Evolutionary conservation across 768 basidiomycete species (phyloP), one percentile per base, ranked within the genome.

Genomic region (Harrya chromipes): DNA sequence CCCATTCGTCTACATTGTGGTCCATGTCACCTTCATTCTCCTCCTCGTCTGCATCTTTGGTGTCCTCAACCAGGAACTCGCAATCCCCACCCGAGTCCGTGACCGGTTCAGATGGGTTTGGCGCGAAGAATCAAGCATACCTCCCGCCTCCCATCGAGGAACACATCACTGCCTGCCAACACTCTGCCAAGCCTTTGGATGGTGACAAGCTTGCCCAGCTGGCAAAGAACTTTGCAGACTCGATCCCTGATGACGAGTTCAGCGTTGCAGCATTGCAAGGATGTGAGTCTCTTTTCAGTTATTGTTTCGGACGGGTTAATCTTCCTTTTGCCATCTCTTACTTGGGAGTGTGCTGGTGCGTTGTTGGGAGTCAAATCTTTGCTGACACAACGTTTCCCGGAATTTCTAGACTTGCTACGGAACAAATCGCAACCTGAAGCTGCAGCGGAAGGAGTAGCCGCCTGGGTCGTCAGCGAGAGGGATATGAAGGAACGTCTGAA

Each of bases 221-320:
- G 14, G 90, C 90, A 10, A 82, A 86, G 72, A 61, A 74, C 50
- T 94, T 94, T 61, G 88, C 90, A 4, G 87, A 89, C 54, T 73
- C 81, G 20, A 82, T 94, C 19, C 90, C 93, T 0, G 87, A 91
- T 33, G 84, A 86, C 35, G 87, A 89, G 71, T 90, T 94, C 63
- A 89, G 87, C 61, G 87, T 94, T 47, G 92, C 93, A 17, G 86
- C 90, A 49, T 73, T 97, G 46, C 92, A 94, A 71, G 92, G 90
- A 66, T 93, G 87, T 89, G 66, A 79, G 87, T 83, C 31, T 60
- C 20, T 46, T 53, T 40, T 55, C 57, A 50, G 53, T 57, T 46
- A 53, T 51, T 37, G 36, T 51, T 48, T 46, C 43, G 33, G 26
- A 36, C 45, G 17, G 23, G 39, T 17, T 44, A 37, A 26, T 44